These are phyloP conservation scores for Solanum verrucosum DNA, from an alignment of 257 asterid species.

Conservation along the genomic window DNA sequence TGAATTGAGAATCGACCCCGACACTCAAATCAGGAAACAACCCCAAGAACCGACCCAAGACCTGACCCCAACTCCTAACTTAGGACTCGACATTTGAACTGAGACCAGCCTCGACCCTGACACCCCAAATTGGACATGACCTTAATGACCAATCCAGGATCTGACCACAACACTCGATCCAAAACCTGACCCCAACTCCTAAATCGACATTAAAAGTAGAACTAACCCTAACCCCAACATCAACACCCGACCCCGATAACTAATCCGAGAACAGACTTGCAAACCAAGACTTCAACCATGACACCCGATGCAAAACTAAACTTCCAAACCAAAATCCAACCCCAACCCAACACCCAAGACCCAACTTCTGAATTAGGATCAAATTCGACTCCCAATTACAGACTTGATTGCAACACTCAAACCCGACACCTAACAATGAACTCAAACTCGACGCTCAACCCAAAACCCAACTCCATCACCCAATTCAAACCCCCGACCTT, in stretches of 20 bases:
- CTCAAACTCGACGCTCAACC: not conserved
- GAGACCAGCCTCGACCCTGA: not conserved
- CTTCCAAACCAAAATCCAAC: not conserved
- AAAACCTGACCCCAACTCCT: not conserved
- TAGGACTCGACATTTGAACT: not conserved
- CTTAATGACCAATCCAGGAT: not conserved
- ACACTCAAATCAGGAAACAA: not conserved
- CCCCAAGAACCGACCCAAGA: not conserved
- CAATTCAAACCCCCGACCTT: no score
- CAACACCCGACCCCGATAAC: not conserved
- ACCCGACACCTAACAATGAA: not conserved
- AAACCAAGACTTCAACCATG: no score
- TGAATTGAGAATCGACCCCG: not conserved
- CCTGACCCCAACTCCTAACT: not conserved
- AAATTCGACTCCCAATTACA: not conserved
- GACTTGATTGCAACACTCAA: not conserved
- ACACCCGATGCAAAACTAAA: no score
- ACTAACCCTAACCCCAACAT: not conserved
- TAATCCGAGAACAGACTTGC: no score
- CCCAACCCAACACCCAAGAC: no score
- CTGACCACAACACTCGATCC: not conserved
- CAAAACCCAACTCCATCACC: no score
- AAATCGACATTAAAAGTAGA: not conserved
- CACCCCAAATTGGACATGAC: not conserved
- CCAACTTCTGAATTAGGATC: not conserved